Percentiles rank a stretch among this genome's conserved stretches.
Evolutionary conservation across 495 filamentous ascomycete genomes (phyloP).

Genomic region (Penicillium coprophilum): DNA sequence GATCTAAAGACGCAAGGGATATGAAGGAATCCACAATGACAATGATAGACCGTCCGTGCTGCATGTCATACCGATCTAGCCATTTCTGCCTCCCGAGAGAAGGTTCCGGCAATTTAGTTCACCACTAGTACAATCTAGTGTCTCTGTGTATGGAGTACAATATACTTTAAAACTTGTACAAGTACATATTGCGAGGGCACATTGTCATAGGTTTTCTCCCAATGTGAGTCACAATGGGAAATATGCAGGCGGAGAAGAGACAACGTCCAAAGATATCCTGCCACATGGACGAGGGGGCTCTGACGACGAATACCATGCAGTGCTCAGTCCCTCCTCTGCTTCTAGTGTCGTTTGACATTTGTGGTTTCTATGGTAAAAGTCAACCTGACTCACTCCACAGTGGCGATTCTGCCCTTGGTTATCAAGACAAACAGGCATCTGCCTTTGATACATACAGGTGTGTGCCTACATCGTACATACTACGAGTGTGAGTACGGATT

Average conservation of each 20-base stretch:
- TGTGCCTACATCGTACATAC: background rate
- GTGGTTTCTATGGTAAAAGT: background rate
- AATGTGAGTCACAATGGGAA: constrained; percentile 14
- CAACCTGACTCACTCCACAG: constrained; percentile 12
- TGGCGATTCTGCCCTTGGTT: constrained; percentile 15
- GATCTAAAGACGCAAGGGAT: constrained; percentile 21
- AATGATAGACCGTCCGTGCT: constrained; percentile 25
- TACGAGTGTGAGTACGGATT: too few relatives aligned
- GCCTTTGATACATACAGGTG: background rate
- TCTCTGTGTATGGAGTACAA: background rate
- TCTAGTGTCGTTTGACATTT: constrained; percentile 11
- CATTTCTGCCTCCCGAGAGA: constrained; percentile 5
- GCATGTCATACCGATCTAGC: constrained; percentile 25
- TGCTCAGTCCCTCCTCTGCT: constrained; percentile 11
- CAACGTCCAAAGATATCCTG: constrained; percentile 20
- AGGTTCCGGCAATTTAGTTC: constrained; percentile 6
- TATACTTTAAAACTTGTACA: background rate
- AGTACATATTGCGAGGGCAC: background rate
- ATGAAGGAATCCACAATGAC: constrained; percentile 13
- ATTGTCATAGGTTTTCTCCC: background rate
- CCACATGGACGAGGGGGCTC: constrained; percentile 19
- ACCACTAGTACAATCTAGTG: background rate
- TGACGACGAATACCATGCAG: constrained; percentile 10
- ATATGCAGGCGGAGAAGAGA: constrained; percentile 15
- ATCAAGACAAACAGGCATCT: background rate